A percentile compares a stretch with the other conserved stretches of the same genome.
phyloP scores from a whole-genome alignment of 2,329 filamentous ascomycete species.

The Claviceps humidiphila region DNA sequence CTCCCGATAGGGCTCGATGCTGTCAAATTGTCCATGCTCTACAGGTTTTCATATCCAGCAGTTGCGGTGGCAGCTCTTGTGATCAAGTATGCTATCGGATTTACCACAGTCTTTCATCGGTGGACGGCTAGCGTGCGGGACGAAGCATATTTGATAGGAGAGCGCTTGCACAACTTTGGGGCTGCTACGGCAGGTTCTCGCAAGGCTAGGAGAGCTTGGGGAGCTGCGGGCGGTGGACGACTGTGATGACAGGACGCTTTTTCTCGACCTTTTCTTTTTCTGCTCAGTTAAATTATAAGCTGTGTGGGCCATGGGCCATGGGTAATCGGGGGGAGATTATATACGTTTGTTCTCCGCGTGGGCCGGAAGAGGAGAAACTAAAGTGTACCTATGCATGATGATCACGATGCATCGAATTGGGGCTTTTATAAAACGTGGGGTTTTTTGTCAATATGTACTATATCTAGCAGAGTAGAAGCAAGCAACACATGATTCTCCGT shows the following conservation, averaged over 20 bases:
- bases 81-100: conserved; percentile 29
- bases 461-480: no score
- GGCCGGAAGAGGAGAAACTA: no score
- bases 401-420: background rate
- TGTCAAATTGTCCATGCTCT: conserved; percentile 25
- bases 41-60: conserved; percentile 57
- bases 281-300: background rate
- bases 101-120: conserved; percentile 49
- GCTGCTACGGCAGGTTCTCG: conserved; percentile 24
- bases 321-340: no score
- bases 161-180: conserved; percentile 88
- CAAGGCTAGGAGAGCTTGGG: conserved; percentile 23
- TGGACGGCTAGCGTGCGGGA: conserved; percentile 80
- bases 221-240: conserved; percentile 16
- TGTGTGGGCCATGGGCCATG: no score
- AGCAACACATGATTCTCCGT: no score
- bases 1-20: conserved; percentile 16
- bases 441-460: no score
- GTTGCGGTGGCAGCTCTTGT: conserved; percentile 36
- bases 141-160: conserved; percentile 91
- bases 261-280: background rate
- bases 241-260: background rate
- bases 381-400: no score
- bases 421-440: background rate
- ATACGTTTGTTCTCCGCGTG: no score